Base-by-base conservation (phyloP, 495 filamentous ascomycete species). In the Penicillium cataractarum region DNA sequence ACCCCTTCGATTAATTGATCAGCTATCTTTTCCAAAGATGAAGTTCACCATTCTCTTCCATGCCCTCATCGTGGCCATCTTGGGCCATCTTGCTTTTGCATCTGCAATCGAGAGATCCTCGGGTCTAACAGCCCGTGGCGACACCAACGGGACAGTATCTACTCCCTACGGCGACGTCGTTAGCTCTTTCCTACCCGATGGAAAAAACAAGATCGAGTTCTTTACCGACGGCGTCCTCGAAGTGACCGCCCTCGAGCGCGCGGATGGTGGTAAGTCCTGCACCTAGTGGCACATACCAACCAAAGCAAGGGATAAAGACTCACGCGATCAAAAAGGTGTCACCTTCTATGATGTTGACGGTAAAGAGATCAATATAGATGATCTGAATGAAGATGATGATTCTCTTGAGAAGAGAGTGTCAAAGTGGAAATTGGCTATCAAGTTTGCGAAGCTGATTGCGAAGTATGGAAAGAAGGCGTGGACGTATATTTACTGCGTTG, bases 281-380 rank as follows among this genome's bases (percentile, higher is more conserved):
- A 49, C 17, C 46, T 10, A 27, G 6, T 29, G 3, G 6, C 24
- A 50, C 24, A 50, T 50, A 2, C 15, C 46, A 46, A 4, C 24
- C 1, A 0, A 6, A 6, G 24, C 6, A n/a, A 50, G 12, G 12
- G 24, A 0, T 26, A 17, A 46, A 24, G 2, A 26, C 46, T 50
- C 27, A 50, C 24, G n/a, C 12, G 10, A 17, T 24, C 46, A 0
- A 27, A 27, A 15, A 29, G 24, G 46, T 15, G 46, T 50, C 46
- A 29, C 46, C 22, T 50, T 50, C 26, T 50, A 50, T 15, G 46
- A 50, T 50, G 46, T 50, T 15, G 46, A 50, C 46, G 46, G 26
- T 13, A 50, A 50, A 6, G 46, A 29, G 26, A 3, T 50, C 46
- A 50, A n/a, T 12, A 26, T 50, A 24, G 46, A 50, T 12, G 46